These are phyloP conservation scores for Malassezia arunalokei DNA, from an alignment of 1,284 basidiomycete species.

Conservation along the genomic window DNA sequence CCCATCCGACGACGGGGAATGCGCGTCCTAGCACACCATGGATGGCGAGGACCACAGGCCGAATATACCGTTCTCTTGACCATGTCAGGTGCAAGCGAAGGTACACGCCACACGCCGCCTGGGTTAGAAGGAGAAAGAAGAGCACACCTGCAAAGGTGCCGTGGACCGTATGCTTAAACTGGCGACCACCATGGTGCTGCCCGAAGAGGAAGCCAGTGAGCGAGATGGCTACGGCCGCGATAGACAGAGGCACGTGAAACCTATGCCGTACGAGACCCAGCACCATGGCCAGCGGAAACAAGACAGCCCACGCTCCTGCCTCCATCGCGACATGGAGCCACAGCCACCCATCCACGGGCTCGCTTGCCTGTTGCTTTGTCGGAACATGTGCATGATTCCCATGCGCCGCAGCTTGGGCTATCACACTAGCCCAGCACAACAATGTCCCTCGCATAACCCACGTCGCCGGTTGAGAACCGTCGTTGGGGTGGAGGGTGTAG, in stretches of 20 bases:
- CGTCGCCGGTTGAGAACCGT: not conserved
- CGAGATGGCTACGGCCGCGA: constrained; percentile 26
- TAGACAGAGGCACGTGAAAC: constrained; percentile 38
- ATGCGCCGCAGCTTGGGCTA: constrained; percentile 17
- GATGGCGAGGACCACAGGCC: constrained; percentile 60
- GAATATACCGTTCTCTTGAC: constrained; percentile 56
- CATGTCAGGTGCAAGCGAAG: constrained; percentile 77
- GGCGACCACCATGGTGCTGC: constrained; percentile 32
- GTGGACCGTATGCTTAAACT: constrained; percentile 40
- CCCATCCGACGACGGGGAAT: constrained; percentile 70
- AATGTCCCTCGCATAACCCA: not conserved
- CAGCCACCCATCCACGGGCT: constrained; percentile 38
- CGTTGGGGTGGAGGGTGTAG: not conserved
- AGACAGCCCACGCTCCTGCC: constrained; percentile 28
- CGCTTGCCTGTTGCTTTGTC: constrained; percentile 19
- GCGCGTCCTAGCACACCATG: constrained; percentile 73
- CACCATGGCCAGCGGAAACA: constrained; percentile 42
- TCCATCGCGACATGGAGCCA: constrained; percentile 41
- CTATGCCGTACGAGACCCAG: constrained; percentile 40
- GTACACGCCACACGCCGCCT: constrained; percentile 69
- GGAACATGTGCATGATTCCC: constrained; percentile 26
- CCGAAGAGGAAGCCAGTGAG: constrained; percentile 38
- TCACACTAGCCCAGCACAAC: not conserved
- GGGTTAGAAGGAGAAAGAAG: constrained; percentile 46
- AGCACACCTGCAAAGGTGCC: constrained; percentile 34